Percentiles rank a stretch among this genome's conserved stretches.
phyloP scores from a whole-genome alignment of 2,329 filamentous ascomycete species.

The Leptographium procerum region DNA sequence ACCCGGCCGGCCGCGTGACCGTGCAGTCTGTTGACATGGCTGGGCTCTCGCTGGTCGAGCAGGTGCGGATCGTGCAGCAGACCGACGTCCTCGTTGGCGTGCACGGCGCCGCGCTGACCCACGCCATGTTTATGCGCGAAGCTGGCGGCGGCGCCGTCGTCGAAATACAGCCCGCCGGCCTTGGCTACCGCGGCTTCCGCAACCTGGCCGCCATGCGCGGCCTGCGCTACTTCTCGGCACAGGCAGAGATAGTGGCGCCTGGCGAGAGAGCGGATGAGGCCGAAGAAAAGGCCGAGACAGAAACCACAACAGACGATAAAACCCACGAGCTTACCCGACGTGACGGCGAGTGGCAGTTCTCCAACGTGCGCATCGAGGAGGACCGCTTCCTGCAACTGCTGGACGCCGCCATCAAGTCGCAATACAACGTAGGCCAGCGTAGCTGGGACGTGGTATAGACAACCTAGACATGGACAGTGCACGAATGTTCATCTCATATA shows the following conservation, averaged over 20 bases:
- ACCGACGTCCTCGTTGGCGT: constrained; percentile 31
- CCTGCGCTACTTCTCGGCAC: constrained; percentile 25
- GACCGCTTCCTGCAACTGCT: constrained; percentile 8
- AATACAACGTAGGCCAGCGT: constrained; percentile 5
- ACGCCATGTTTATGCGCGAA: constrained; percentile 26
- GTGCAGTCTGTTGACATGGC: constrained; percentile 24
- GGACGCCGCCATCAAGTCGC: constrained; percentile 8
- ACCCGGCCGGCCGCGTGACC: neutral
- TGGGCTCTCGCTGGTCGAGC: constrained; percentile 23
- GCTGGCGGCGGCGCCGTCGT: constrained; percentile 22
- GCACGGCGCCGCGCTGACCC: constrained; percentile 31
- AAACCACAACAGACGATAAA: too few relatives aligned
- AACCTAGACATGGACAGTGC: too few relatives aligned
- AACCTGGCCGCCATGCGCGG: constrained; percentile 28
- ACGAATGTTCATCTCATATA: too few relatives aligned
- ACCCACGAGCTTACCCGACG: neutral
- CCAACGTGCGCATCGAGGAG: constrained; percentile 6
- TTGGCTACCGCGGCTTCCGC: constrained; percentile 28
- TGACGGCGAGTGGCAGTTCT: constrained; percentile 5
- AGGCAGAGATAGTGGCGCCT: constrained; percentile 13
- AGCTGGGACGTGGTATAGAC: constrained; percentile 2
- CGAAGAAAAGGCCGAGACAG: neutral
- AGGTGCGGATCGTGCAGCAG: constrained; percentile 21
- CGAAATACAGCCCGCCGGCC: constrained; percentile 25
- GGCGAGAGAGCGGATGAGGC: neutral